These are phyloP conservation scores for Tetrahymena elliotti DNA, from an alignment of 73 alveolate species.

Conservation along the genomic window DNA sequence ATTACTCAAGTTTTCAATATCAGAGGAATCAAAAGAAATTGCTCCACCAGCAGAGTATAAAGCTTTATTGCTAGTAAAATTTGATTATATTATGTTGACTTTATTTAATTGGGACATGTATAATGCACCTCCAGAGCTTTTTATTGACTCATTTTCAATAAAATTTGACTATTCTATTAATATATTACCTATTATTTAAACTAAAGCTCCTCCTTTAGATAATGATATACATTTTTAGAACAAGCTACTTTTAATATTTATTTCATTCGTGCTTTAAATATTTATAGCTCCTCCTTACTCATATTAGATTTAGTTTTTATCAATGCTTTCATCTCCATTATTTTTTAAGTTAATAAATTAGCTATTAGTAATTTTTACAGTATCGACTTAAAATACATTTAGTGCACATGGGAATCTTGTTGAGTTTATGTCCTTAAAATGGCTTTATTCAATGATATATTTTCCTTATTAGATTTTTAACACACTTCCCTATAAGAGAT, in stretches of 20 bases:
- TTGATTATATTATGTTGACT: neutral
- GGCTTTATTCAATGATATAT: too few relatives aligned
- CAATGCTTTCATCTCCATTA: too few relatives aligned
- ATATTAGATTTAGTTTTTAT: too few relatives aligned
- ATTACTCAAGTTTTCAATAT: too few relatives aligned
- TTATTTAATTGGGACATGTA: neutral
- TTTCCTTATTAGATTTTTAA: neutral
- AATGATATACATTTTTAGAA: neutral
- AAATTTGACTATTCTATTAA: neutral
- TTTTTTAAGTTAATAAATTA: too few relatives aligned
- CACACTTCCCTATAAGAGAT: neutral
- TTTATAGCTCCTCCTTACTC: neutral
- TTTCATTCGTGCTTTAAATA: neutral
- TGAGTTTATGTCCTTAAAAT: neutral
- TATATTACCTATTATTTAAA: neutral
- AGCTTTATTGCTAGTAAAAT: neutral
- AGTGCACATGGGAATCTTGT: neutral
- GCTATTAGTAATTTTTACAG: too few relatives aligned
- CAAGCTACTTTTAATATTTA: neutral
- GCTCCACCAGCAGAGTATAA: neutral
- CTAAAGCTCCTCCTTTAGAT: neutral
- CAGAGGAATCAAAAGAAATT: too few relatives aligned
- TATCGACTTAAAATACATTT: neutral
- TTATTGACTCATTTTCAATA: neutral
- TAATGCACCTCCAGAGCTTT: neutral